phyloP scores from a whole-genome alignment of 1,284 basidiomycete species.

The Austroboletus novae-zelandiae region DNA sequence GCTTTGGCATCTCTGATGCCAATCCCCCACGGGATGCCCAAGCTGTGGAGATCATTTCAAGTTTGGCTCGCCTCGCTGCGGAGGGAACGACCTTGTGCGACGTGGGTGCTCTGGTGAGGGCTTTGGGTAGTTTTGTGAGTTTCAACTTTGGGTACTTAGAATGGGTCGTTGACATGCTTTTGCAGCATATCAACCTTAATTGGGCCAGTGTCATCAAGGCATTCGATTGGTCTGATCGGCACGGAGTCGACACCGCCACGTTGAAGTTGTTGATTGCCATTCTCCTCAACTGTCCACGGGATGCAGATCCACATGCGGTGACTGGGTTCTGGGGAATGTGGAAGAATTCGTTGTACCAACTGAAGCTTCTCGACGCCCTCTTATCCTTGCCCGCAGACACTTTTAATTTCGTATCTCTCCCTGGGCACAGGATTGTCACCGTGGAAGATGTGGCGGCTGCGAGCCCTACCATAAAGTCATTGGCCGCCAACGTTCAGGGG shows the following conservation, averaged over 20 bases:
- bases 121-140: conserved; percentile 66
- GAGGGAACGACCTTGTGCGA: conserved; percentile 75
- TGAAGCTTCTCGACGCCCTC: conserved; percentile 85
- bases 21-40: conserved; percentile 68
- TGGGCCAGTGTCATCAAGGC: conserved; percentile 80
- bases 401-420: conserved; percentile 87
- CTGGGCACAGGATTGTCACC: conserved; percentile 77
- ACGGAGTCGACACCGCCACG: conserved; percentile 79
- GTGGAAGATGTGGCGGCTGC: conserved; percentile 82
- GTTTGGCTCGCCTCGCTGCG: conserved; percentile 61
- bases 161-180: conserved; percentile 19
- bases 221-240: conserved; percentile 76
- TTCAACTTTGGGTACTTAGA: conserved; percentile 3
- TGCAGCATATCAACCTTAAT: conserved; percentile 60
- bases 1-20: conserved; percentile 69
- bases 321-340: conserved; percentile 81
- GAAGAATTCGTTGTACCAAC: conserved; percentile 84
- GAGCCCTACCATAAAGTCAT: conserved; percentile 82
- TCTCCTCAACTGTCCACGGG: conserved; percentile 68
- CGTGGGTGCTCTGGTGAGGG: conserved; percentile 72
- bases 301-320: conserved; percentile 71
- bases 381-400: conserved; percentile 86
- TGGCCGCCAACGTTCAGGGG: conserved; percentile 83
- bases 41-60: conserved; percentile 66
- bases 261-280: conserved; percentile 80